Conservation (phyloP, 345 rosid genomes). For the Odontarrhena argentea region DNA sequence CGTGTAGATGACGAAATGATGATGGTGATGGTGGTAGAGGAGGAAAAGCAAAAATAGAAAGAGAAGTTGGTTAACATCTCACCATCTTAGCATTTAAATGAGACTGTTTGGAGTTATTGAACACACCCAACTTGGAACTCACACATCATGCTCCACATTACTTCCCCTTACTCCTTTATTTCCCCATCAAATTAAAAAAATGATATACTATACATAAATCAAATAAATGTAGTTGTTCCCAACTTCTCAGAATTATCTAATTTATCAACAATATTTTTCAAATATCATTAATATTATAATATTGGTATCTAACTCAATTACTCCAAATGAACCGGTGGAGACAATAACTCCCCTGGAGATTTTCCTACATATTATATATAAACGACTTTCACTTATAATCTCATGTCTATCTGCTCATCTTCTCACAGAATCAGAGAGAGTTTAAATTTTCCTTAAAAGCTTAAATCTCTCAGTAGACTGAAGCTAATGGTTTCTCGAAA, state of each 20-base stretch:
- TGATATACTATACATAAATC: neutral
- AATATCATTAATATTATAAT: neutral
- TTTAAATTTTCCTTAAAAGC: slow-evolving; percentile 11
- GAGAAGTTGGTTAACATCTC: slow-evolving; percentile 40
- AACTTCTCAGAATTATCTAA: slow-evolving; percentile 13
- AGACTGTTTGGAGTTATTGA: slow-evolving; percentile 43
- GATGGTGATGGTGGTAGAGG: slow-evolving; percentile 19
- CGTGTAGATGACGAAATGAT: neutral
- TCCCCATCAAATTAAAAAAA: slow-evolving; percentile 5
- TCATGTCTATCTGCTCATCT: slow-evolving; percentile 29
- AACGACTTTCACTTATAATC: slow-evolving; percentile 12
- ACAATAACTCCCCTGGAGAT: slow-evolving; percentile 43
- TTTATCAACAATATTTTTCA: slow-evolving; percentile 11
- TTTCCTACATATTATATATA: slow-evolving; percentile 32
- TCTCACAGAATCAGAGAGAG: slow-evolving; percentile 31
- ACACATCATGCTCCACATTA: slow-evolving; percentile 39
- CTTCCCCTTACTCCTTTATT: slow-evolving; percentile 2
- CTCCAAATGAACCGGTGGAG: slow-evolving; percentile 40
- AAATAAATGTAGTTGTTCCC: neutral
- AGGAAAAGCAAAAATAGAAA: slow-evolving; percentile 18
- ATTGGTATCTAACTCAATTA: slow-evolving; percentile 38
- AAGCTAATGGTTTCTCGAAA: slow-evolving; percentile 41
- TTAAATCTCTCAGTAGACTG: slow-evolving; percentile 26
- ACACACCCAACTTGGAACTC: slow-evolving; percentile 44
- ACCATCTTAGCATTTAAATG: slow-evolving; percentile 47